A percentile compares a stretch with the other conserved stretches of the same genome.
These are phyloP conservation scores for Colletotrichum sp. DNA, from an alignment of 2,329 filamentous ascomycete genomes.

Conservation along the genomic window DNA sequence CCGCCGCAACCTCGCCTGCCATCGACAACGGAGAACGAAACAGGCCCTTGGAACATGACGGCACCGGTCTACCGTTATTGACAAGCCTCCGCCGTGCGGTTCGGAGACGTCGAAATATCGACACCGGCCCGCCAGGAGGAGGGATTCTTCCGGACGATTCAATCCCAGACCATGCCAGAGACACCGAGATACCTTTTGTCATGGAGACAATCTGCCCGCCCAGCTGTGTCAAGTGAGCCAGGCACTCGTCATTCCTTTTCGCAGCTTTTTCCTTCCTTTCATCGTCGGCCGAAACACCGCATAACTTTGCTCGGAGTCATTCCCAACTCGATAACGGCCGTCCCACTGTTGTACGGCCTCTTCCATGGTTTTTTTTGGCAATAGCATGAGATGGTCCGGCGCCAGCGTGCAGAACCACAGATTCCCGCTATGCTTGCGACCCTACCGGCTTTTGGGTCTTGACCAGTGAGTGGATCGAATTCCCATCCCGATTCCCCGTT, in stretches of 20 bases:
- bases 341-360: neutral
- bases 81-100: neutral
- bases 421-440: conserved; percentile 2
- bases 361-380: neutral
- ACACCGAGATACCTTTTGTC: neutral
- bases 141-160: neutral
- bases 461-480: neutral
- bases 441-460: neutral
- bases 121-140: neutral
- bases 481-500: neutral
- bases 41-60: neutral
- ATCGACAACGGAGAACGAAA: neutral
- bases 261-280: neutral
- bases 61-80: neutral
- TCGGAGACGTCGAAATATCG: neutral
- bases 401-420: neutral
- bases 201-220: neutral
- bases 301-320: neutral
- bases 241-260: neutral
- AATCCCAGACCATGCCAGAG: neutral
- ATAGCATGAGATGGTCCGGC: neutral
- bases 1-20: neutral
- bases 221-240: neutral
- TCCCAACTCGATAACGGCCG: neutral
- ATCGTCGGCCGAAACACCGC: neutral